phyloP scores from a whole-genome alignment of 257 asterid genomes.

The Haberlea rhodopensis region DNA sequence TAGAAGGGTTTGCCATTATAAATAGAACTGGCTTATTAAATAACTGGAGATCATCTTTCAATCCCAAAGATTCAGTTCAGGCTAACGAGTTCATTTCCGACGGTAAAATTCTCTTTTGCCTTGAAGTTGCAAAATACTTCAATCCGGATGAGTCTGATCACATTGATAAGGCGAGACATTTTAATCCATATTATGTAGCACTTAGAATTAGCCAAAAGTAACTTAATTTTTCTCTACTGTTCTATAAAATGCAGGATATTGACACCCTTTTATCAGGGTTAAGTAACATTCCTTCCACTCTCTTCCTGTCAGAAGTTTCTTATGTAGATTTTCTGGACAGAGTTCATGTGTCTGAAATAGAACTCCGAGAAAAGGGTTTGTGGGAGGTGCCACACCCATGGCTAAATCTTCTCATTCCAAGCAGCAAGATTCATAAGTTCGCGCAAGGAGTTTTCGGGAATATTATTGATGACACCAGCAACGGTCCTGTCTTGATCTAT shows the following conservation, averaged over 20 bases:
- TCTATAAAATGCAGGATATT: constrained; percentile 49
- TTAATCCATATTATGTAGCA: not conserved
- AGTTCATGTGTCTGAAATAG: constrained; percentile 68
- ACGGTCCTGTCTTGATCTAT: constrained; percentile 86
- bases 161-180: constrained; percentile 46
- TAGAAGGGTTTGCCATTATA: constrained; percentile 78
- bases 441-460: constrained; percentile 65
- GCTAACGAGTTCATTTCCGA: constrained; percentile 74
- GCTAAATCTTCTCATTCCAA: constrained; percentile 81
- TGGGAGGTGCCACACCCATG: constrained; percentile 99
- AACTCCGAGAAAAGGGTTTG: constrained; percentile 62
- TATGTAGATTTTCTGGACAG: constrained; percentile 77
- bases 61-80: constrained; percentile 67
- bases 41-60: constrained; percentile 87
- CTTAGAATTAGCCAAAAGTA: not conserved
- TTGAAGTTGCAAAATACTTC: constrained; percentile 80
- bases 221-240: constrained; percentile 17
- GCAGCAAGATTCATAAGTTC: constrained; percentile 62
- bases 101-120: constrained; percentile 73
- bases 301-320: constrained; percentile 65
- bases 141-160: constrained; percentile 43
- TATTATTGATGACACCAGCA: constrained; percentile 71
- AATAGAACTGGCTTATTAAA: constrained; percentile 74
- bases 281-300: constrained; percentile 62
- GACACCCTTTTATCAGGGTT: constrained; percentile 55